Evolutionary conservation across 331 rosid genomes (phyloP).

Genomic region (Pyrus hybrid): DNA sequence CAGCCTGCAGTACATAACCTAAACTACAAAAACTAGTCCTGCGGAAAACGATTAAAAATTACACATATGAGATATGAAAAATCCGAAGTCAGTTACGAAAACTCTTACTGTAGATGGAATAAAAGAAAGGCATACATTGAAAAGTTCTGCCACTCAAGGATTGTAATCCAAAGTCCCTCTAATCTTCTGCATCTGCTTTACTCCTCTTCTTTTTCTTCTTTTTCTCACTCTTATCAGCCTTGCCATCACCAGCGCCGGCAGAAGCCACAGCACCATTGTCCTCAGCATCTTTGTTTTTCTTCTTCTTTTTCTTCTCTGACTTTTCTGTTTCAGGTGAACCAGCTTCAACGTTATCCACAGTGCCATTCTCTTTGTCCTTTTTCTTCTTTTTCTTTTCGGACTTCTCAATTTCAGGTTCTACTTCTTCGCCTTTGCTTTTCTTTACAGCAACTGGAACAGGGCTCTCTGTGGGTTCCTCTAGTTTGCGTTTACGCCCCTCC

Average conservation of each 20-base stretch:
- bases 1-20: background rate
- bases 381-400: slow-evolving; percentile 38
- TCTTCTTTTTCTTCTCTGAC: slow-evolving; percentile 75
- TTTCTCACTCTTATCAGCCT: slow-evolving; percentile 38
- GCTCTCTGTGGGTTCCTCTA: slow-evolving; percentile 19
- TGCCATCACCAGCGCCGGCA: slow-evolving; percentile 6
- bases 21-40: slow-evolving; percentile 7
- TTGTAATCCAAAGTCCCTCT: slow-evolving; percentile 16
- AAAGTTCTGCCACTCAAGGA: background rate
- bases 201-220: slow-evolving; percentile 54
- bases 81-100: background rate
- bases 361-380: slow-evolving; percentile 32
- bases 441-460: slow-evolving; percentile 23
- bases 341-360: slow-evolving; percentile 27
- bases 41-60: slow-evolving; percentile 2
- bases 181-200: slow-evolving; percentile 42
- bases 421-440: slow-evolving; percentile 31
- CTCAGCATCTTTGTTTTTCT: slow-evolving; percentile 44
- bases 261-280: slow-evolving; percentile 10
- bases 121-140: background rate
- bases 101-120: slow-evolving; percentile 5
- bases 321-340: slow-evolving; percentile 39
- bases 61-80: background rate
- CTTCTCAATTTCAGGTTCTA: slow-evolving; percentile 23
- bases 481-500: slow-evolving; percentile 32